A percentile compares a stretch with the other conserved stretches of the same genome.
Conservation (phyloP, 148 eudicot genomes). For the Fagopyrum tataricum region DNA sequence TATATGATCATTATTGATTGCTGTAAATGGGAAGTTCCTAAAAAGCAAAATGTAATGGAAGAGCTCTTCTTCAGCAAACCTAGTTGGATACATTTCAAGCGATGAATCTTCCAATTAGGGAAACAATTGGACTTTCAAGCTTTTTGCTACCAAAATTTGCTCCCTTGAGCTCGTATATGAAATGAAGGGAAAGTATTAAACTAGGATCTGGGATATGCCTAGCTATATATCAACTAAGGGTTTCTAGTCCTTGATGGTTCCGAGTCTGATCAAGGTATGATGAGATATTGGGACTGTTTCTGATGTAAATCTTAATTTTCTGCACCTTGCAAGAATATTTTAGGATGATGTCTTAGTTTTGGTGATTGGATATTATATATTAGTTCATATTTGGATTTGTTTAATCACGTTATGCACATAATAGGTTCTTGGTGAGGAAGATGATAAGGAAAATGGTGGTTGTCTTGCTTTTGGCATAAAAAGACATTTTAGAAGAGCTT, state of each 20-base stretch:
- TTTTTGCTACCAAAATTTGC: too few species aligned
- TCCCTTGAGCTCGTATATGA: too few species aligned
- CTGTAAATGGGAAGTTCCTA: too few species aligned
- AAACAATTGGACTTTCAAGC: too few species aligned
- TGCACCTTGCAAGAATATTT: not conserved
- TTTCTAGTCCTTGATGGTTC: too few species aligned
- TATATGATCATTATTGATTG: not conserved
- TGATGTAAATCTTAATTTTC: not conserved
- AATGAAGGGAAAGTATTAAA: too few species aligned
- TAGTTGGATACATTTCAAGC: not conserved
- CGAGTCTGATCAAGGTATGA: too few species aligned
- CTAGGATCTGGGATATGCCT: not conserved
- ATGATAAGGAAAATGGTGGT: not conserved
- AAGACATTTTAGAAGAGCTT: too few species aligned
- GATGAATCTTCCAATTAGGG: too few species aligned
- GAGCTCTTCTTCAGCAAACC: not conserved
- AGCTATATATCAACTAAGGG: too few species aligned
- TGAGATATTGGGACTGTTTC: too few species aligned
- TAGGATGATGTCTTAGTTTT: not conserved
- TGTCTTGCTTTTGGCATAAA: not conserved
- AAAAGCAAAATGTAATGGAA: not conserved
- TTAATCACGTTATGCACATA: not conserved
- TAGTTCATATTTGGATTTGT: not conserved
- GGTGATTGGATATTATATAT: not conserved
- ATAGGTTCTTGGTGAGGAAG: not conserved